These are phyloP conservation scores for Suhomyces ambrosiae DNA, from an alignment of 1,139 yeast genomes.

Conservation along the genomic window DNA sequence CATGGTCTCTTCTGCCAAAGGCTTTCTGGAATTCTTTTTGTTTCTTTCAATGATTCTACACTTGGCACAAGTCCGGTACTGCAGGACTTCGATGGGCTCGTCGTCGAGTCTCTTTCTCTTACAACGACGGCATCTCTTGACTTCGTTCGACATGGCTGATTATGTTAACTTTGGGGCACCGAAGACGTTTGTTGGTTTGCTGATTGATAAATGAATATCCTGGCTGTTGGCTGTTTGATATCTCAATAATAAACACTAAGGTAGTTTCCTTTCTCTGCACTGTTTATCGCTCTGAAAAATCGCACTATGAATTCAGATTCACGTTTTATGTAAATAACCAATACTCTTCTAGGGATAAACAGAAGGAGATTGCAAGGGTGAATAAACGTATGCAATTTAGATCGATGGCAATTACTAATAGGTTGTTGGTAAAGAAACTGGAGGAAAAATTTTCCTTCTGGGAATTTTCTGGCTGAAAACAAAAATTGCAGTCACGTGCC, in stretches of 20 bases:
- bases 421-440: background rate
- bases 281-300: constrained; percentile 7
- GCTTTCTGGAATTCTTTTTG: constrained; percentile 49
- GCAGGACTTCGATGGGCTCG: constrained; percentile 61
- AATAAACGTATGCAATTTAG: background rate
- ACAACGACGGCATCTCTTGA: constrained; percentile 59
- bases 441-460: background rate
- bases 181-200: too few relatives aligned
- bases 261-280: background rate
- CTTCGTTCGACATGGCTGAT: constrained; percentile 17
- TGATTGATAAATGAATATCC: too few relatives aligned
- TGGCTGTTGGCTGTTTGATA: constrained; percentile 1
- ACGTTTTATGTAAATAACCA: background rate
- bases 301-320: constrained; percentile 4
- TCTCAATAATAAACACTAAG: background rate
- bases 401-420: background rate
- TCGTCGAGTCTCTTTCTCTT: constrained; percentile 59
- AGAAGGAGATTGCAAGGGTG: background rate
- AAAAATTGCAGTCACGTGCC: background rate
- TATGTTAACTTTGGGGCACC: background rate
- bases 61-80: constrained; percentile 61
- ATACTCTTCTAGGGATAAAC: background rate
- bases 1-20: constrained; percentile 53
- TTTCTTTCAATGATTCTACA: constrained; percentile 59
- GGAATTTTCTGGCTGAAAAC: background rate